Percentiles rank a stretch among this genome's conserved stretches.
Evolutionary conservation across 306 rosid genomes (phyloP).

Genomic region (Hippophae gyantsensis): DNA sequence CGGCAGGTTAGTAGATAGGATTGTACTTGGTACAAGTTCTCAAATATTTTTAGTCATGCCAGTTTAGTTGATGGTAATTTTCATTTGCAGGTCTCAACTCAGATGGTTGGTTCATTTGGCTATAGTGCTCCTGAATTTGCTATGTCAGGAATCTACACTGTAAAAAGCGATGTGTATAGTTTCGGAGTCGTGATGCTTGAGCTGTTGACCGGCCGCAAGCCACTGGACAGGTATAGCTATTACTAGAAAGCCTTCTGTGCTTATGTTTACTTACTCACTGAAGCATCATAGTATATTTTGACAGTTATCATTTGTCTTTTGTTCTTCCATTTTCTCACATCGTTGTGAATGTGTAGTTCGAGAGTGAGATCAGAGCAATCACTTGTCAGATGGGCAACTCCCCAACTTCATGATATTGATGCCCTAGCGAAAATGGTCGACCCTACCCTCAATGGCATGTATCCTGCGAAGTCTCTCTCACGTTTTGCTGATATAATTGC

Average conservation of each 20-base stretch:
- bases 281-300: neutral
- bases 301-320: slow-evolving; percentile 4
- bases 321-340: slow-evolving; percentile 9
- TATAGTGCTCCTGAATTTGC: slow-evolving; percentile 98
- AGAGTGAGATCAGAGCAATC: slow-evolving; percentile 84
- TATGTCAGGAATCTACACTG: slow-evolving; percentile 86
- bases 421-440: slow-evolving; percentile 97
- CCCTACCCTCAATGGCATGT: slow-evolving; percentile 83
- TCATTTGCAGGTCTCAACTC: slow-evolving; percentile 73
- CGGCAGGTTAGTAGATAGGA: slow-evolving; percentile 40
- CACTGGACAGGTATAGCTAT: slow-evolving; percentile 68
- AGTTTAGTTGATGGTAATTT: neutral
- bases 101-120: slow-evolving; percentile 96
- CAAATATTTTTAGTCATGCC: slow-evolving; percentile 1
- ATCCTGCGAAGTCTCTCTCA: slow-evolving; percentile 92
- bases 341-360: slow-evolving; percentile 40
- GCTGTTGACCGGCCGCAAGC: slow-evolving; percentile 92
- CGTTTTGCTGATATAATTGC: slow-evolving; percentile 94
- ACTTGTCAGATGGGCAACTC: slow-evolving; percentile 98
- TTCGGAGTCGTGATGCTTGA: slow-evolving; percentile 98
- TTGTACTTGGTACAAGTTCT: slow-evolving; percentile 4
- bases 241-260: neutral
- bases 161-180: slow-evolving; percentile 97
- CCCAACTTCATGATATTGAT: slow-evolving; percentile 94
- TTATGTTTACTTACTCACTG: slow-evolving; percentile 1